Percentiles rank a stretch among this genome's conserved stretches.
phyloP scores from a whole-genome alignment of 345 rosid species.

The Eucalyptus pauciflora region DNA sequence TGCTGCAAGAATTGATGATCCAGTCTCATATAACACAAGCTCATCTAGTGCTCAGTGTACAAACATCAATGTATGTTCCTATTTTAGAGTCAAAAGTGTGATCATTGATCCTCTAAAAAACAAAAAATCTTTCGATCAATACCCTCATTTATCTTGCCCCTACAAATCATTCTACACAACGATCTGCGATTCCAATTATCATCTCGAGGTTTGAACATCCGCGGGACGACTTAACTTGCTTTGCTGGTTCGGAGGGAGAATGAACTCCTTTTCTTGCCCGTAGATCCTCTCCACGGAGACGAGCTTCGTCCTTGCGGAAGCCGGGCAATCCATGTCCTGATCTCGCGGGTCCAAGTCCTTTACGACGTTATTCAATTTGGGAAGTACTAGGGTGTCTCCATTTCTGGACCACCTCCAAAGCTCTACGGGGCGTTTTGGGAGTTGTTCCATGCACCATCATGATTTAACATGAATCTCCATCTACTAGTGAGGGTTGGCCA shows the following conservation, averaged over 20 bases:
- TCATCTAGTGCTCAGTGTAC: neutral
- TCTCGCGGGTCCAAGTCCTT: neutral
- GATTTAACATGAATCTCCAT: neutral
- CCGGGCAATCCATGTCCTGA: neutral
- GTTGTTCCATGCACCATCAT: neutral
- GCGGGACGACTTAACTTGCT: neutral
- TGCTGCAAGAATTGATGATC: neutral
- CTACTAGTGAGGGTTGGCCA: neutral
- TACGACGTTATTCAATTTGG: neutral
- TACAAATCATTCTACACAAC: neutral
- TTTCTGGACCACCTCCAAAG: neutral
- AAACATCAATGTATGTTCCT: accelerated
- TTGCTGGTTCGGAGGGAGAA: neutral
- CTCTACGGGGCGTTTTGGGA: neutral
- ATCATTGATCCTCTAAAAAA: neutral
- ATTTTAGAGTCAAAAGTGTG: neutral
- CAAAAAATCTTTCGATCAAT: neutral
- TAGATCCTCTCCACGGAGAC: neutral
- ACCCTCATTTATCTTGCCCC: neutral
- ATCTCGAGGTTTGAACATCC: too few relatives aligned
- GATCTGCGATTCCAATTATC: neutral
- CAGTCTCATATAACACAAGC: neutral
- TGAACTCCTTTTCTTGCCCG: neutral
- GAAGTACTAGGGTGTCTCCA: neutral
- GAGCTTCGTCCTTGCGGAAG: neutral